A percentile compares a stretch with the other conserved stretches of the same genome.
phyloP scores from a whole-genome alignment of 2,329 filamentous ascomycete species.

The Botryotinia globosa region DNA sequence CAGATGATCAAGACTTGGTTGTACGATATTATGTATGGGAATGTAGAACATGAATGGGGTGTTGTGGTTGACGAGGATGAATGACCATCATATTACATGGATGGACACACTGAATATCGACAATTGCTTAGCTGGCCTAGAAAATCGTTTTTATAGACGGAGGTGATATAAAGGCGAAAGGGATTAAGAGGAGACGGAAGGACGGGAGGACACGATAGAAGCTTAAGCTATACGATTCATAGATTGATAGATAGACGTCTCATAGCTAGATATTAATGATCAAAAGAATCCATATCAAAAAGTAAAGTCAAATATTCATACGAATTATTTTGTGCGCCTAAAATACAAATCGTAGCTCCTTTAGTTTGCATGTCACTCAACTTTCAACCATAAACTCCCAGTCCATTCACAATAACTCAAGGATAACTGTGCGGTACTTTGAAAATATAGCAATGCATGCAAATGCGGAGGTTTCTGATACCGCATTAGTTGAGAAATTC shows the following conservation, averaged over 20 bases:
- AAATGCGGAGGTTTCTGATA: background rate
- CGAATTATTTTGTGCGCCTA: slow-evolving; percentile 21
- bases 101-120: background rate
- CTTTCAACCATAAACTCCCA: slow-evolving; percentile 4
- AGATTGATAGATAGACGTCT: background rate
- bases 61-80: slow-evolving; percentile 58
- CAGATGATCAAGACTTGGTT: slow-evolving; percentile 63
- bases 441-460: slow-evolving; percentile 6
- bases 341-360: slow-evolving; percentile 16
- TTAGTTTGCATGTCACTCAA: slow-evolving; percentile 7
- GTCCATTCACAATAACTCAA: background rate
- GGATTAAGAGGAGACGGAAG: background rate
- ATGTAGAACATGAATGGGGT: slow-evolving; percentile 65
- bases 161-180: background rate
- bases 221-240: background rate
- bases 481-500: background rate
- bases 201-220: background rate
- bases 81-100: background rate
- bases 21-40: slow-evolving; percentile 71
- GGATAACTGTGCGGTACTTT: background rate
- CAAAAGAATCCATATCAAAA: background rate
- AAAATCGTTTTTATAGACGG: background rate
- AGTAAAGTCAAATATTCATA: slow-evolving; percentile 9
- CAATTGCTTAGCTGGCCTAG: background rate
- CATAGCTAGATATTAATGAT: background rate